These are phyloP conservation scores for Geotrichum cucujoidarum DNA, from an alignment of 1,139 yeast species.

Conservation along the genomic window DNA sequence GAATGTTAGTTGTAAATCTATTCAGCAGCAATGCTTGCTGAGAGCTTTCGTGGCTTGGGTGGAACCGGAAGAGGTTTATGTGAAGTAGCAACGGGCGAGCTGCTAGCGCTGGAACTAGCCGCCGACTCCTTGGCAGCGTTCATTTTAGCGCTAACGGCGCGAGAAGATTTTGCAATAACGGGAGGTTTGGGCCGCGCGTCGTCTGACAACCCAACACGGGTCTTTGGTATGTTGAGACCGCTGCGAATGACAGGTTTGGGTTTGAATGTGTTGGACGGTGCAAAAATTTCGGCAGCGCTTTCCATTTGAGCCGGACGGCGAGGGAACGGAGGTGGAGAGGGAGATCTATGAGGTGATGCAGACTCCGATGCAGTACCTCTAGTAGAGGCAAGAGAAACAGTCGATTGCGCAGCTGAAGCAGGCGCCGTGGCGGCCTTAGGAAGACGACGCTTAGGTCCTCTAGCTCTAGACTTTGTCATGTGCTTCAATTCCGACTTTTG, in stretches of 20 bases:
- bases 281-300: slow-evolving; percentile 1
- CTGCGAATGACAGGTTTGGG: background rate
- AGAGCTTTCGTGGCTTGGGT: slow-evolving; percentile 12
- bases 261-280: slow-evolving; percentile 2
- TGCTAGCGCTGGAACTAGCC: background rate
- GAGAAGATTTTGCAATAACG: slow-evolving; percentile 6
- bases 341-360: slow-evolving; percentile 1
- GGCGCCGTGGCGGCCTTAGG: slow-evolving; percentile 39
- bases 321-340: slow-evolving; percentile 1
- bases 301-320: background rate
- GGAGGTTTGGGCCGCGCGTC: slow-evolving; percentile 4
- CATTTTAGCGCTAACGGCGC: slow-evolving; percentile 1
- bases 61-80: slow-evolving; percentile 13
- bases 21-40: background rate
- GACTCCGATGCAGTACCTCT: slow-evolving; percentile 1
- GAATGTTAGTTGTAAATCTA: too few relatives aligned
- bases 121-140: too few relatives aligned
- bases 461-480: slow-evolving; percentile 57
- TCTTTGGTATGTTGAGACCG: slow-evolving; percentile 1
- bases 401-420: background rate
- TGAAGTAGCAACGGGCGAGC: background rate
- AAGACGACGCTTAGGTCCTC: slow-evolving; percentile 70
- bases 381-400: background rate
- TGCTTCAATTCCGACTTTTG: slow-evolving; percentile 45
- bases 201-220: background rate